phyloP scores from a whole-genome alignment of 2,329 filamentous ascomycete genomes.

The Penicillium nordicum region DNA sequence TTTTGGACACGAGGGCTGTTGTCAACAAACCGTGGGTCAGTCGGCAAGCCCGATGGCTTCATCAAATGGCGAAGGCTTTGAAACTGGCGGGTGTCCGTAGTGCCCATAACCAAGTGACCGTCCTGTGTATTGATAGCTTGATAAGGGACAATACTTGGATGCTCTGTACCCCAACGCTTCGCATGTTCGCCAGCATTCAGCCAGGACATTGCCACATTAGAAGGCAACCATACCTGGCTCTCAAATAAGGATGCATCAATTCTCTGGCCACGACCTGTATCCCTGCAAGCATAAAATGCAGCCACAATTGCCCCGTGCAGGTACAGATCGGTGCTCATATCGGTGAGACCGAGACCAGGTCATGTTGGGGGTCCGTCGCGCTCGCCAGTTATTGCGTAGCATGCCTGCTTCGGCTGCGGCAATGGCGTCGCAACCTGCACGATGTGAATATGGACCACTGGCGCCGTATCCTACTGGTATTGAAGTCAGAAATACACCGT shows the following conservation, averaged over 20 bases:
- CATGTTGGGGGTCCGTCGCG: slow-evolving; percentile 40
- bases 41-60: slow-evolving; percentile 57
- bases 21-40: slow-evolving; percentile 56
- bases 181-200: slow-evolving; percentile 42
- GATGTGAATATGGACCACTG: slow-evolving; percentile 41
- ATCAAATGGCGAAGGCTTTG: slow-evolving; percentile 61
- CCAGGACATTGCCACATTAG: slow-evolving; percentile 43
- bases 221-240: slow-evolving; percentile 40
- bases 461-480: slow-evolving; percentile 35
- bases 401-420: slow-evolving; percentile 45
- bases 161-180: slow-evolving; percentile 45
- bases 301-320: slow-evolving; percentile 46
- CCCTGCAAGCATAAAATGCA: slow-evolving; percentile 39
- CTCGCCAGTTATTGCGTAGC: slow-evolving; percentile 46
- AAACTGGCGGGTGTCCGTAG: slow-evolving; percentile 70
- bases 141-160: slow-evolving; percentile 50
- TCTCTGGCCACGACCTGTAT: slow-evolving; percentile 42
- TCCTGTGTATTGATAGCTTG: slow-evolving; percentile 63
- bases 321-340: slow-evolving; percentile 47
- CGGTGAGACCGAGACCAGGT: slow-evolving; percentile 44
- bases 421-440: slow-evolving; percentile 48
- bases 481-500: neutral
- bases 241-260: slow-evolving; percentile 49
- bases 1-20: slow-evolving; percentile 62
- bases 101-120: slow-evolving; percentile 67